Conservation (phyloP, 139 green algal genomes). For the Chlamydomonas applanata region DNA sequence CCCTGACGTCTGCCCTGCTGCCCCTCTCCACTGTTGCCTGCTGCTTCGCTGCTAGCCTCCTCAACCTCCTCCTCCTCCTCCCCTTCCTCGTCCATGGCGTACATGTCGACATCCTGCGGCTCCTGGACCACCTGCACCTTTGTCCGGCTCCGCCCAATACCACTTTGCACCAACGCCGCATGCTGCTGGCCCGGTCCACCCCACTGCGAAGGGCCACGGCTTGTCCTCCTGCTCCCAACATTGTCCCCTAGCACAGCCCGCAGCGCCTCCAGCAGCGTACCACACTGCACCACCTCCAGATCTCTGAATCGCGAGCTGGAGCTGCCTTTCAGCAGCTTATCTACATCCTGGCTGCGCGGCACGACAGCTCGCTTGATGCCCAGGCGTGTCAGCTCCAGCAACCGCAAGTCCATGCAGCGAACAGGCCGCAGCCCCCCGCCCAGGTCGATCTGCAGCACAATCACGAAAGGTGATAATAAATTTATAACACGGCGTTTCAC, state of each 20-base stretch:
- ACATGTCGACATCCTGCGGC: too few relatives aligned
- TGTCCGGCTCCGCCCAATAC: too few relatives aligned
- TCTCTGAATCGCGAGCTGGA: slow-evolving; percentile 1
- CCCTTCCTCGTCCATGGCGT: not conserved
- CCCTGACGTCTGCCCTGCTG: not conserved
- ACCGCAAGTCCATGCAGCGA: slow-evolving; percentile 17
- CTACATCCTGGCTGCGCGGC: not conserved
- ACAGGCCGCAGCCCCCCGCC: slow-evolving; percentile 25
- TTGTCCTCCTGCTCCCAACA: not conserved
- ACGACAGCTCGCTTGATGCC: slow-evolving; percentile 27
- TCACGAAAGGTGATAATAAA: too few relatives aligned
- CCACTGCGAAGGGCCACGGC: too few relatives aligned
- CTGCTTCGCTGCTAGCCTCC: not conserved
- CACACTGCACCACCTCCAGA: slow-evolving; percentile 11
- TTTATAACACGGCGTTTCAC: too few relatives aligned
- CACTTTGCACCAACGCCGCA: too few relatives aligned
- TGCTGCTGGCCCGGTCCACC: too few relatives aligned
- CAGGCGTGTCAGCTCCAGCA: slow-evolving; percentile 26
- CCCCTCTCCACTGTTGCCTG: not conserved
- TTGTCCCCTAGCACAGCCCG: slow-evolving; percentile 13
- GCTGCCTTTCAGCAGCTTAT: not conserved
- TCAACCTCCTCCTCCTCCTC: not conserved
- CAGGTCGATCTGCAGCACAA: slow-evolving; percentile 38
- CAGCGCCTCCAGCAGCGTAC: slow-evolving; percentile 23
- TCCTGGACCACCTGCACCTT: too few relatives aligned